A percentile compares a stretch with the other conserved stretches of the same genome.
These are phyloP conservation scores for Boletus insuetus DNA, from an alignment of 768 basidiomycete species.

Conservation along the genomic window DNA sequence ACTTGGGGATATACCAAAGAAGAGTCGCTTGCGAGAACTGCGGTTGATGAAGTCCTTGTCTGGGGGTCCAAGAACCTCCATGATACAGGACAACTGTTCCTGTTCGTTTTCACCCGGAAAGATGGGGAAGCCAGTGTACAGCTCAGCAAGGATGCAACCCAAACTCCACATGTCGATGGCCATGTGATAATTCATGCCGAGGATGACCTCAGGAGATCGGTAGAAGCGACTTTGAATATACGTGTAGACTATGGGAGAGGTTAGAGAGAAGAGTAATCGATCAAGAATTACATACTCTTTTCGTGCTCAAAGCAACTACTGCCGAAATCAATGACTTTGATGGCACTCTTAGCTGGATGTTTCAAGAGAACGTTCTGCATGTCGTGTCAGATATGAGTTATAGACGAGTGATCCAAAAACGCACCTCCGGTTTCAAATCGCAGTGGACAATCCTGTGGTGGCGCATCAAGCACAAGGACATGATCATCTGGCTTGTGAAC, in stretches of 20 bases:
- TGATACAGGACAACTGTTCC: conserved; percentile 97
- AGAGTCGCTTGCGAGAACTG: conserved; percentile 89
- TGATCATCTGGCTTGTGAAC: conserved; percentile 94
- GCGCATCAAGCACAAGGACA: conserved; percentile 89
- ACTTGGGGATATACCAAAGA: conserved; percentile 71
- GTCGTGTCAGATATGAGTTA: conserved; percentile 1
- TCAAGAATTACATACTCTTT: conserved; percentile 70
- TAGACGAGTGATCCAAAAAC: conserved; percentile 17
- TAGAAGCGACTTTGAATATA: conserved; percentile 99
- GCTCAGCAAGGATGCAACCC: conserved; percentile 95
- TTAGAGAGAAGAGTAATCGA: conserved; percentile 2
- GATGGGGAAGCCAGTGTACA: conserved; percentile 97
- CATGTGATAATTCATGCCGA: conserved; percentile 99
- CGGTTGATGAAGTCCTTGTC: conserved; percentile 94
- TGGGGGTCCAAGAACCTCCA: conserved; percentile 96
- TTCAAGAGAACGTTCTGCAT: conserved; percentile 87
- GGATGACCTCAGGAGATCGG: conserved; percentile 98
- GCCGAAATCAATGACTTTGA: conserved; percentile 99
- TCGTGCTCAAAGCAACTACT: conserved; percentile 98
- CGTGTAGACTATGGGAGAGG: conserved; percentile 74
- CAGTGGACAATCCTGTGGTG: conserved; percentile 98
- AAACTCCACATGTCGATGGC: conserved; percentile 99
- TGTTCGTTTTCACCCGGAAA: conserved; percentile 99
- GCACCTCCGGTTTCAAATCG: conserved; percentile 96
- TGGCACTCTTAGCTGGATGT: conserved; percentile 93